Evolutionary conservation across 2,329 filamentous ascomycete genomes (phyloP).

Genomic region (Sodiomyces alkalinus): DNA sequence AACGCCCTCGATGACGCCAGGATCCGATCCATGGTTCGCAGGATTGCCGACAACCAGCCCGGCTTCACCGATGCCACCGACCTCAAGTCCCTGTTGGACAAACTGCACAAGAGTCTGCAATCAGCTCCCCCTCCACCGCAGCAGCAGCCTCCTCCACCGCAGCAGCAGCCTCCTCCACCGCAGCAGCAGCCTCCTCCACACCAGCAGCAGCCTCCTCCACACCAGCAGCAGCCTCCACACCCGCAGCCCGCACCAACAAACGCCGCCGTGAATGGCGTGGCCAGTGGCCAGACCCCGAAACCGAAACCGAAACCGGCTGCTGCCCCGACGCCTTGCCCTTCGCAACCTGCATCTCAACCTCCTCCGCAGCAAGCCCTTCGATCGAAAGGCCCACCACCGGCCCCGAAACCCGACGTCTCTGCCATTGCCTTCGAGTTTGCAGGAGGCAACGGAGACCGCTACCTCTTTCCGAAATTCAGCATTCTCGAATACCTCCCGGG

Average conservation of each 20-base stretch:
- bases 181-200: constrained; percentile 1
- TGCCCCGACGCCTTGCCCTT: constrained; percentile 9
- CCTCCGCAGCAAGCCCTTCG: constrained; percentile 41
- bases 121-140: constrained; percentile 12
- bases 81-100: constrained; percentile 36
- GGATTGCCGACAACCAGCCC: constrained; percentile 36
- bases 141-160: constrained; percentile 4
- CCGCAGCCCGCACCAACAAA: constrained; percentile 14
- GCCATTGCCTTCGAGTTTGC: constrained; percentile 57
- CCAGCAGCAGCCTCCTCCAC: too few relatives aligned
- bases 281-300: constrained; percentile 14
- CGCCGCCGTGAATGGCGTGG: constrained; percentile 16
- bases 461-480: constrained; percentile 64
- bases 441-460: constrained; percentile 55
- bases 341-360: too few relatives aligned
- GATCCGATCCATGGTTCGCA: constrained; percentile 33
- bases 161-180: constrained; percentile 1
- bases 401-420: constrained; percentile 42
- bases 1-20: constrained; percentile 36
- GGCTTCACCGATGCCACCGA: constrained; percentile 37
- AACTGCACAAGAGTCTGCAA: constrained; percentile 26
- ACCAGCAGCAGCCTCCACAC: not conserved
- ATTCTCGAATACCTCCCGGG: constrained; percentile 51
- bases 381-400: constrained; percentile 42
- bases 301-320: constrained; percentile 3